phyloP scores from a whole-genome alignment of 345 rosid species.

The Hibiscus syriacus region DNA sequence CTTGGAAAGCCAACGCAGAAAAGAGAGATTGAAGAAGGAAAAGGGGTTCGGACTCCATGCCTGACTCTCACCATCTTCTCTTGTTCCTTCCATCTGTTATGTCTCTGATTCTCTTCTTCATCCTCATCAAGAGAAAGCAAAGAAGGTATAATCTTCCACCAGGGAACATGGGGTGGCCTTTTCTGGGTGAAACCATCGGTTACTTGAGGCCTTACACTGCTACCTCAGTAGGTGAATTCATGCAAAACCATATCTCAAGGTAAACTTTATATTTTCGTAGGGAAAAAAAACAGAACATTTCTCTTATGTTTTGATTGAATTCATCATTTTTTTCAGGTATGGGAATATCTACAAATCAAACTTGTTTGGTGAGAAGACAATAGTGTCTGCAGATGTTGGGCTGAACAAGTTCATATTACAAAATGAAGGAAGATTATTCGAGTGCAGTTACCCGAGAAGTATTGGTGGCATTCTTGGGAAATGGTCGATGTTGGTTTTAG shows the following conservation, averaged over 20 bases:
- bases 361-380: slow-evolving; percentile 83
- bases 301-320: neutral
- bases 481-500: slow-evolving; percentile 98
- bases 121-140: slow-evolving; percentile 47
- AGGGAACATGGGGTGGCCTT: slow-evolving; percentile 90
- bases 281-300: neutral
- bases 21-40: neutral
- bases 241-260: slow-evolving; percentile 79
- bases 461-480: slow-evolving; percentile 97
- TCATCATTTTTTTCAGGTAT: slow-evolving; percentile 35
- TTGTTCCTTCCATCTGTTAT: slow-evolving; percentile 61
- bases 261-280: no score
- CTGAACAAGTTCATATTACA: slow-evolving; percentile 74
- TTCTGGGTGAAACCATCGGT: slow-evolving; percentile 82
- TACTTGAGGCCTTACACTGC: slow-evolving; percentile 81
- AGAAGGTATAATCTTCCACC: slow-evolving; percentile 75
- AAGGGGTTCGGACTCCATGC: slow-evolving; percentile 50
- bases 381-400: slow-evolving; percentile 94
- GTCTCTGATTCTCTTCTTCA: slow-evolving; percentile 46
- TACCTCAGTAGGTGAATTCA: slow-evolving; percentile 71
- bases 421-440: slow-evolving; percentile 80
- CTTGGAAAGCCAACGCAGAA: slow-evolving; percentile 10
- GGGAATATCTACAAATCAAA: slow-evolving; percentile 86
- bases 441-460: slow-evolving; percentile 93
- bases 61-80: slow-evolving; percentile 49